Evolutionary conservation across 73 alveolate genomes (phyloP), one percentile per base, ranked within the genome.

Genomic region (Diophrys appendiculata): DNA sequence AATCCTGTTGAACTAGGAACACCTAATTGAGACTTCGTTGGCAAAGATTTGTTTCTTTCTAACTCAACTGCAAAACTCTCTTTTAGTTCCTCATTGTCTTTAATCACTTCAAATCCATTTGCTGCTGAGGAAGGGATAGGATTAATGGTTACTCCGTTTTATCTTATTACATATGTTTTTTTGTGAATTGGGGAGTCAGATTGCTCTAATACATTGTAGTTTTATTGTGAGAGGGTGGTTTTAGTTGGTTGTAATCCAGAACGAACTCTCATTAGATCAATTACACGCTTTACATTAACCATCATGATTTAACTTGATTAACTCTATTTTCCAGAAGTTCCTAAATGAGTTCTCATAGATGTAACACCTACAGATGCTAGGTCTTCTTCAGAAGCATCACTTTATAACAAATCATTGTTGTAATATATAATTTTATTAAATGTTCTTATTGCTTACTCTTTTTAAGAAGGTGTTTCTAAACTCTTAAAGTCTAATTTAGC

Each of bases 341-440:
- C 78, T 34, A 76, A 52, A 67, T 52, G 65, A 52, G 83, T 56
- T 54, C 52, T 35, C 29, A 65, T 14, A 69, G 73, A 67, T 25
- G 72, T 69, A 2, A 82, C 88, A 65, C 87, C 83, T 64, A 52
- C 65, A 18, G 28, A 5, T 8, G 18, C 26, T 25, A 52, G 77
- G 29, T 77, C 80, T 1, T 77, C 75, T 52, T 72, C 92, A 33
- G 56, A 55, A 11, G 77, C 56, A 55, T 84, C 92, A 2, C 80
- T 30, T 32, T 74, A 35, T 55, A 74, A 77, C 23, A 77, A 55
- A 2, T 26, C 33, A 64, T 84, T 84, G 78, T 84, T 84, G 28
- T n/a, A 68, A 75, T 76, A 84, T 73, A 84, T 31, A 11, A 76
- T 27, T 1, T 55, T 54, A 72, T 84, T 84, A 0, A 84, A 54